Evolutionary conservation across 1,284 basidiomycete genomes (phyloP).

Genomic region (Ganoderma leucocontextum): DNA sequence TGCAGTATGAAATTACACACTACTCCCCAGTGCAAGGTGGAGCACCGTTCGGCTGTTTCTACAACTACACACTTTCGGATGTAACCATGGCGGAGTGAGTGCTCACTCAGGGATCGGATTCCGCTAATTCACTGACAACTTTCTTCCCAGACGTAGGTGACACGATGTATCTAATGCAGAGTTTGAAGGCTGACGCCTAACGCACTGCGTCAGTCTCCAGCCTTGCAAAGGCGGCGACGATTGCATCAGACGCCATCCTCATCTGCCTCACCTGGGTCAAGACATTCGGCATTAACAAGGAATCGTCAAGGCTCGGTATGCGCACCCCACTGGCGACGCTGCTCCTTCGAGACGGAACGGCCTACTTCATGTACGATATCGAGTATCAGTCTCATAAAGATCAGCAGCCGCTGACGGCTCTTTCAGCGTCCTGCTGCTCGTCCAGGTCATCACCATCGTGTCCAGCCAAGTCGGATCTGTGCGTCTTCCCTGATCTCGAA

Average conservation of each 20-base stretch:
- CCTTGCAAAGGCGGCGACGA: conserved; percentile 1
- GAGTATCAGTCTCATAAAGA: not conserved
- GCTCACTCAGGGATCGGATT: not conserved
- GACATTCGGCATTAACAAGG: conserved; percentile 9
- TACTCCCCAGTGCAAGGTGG: not conserved
- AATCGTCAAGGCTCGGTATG: not conserved
- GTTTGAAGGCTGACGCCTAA: not conserved
- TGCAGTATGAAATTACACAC: not conserved
- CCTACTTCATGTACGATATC: conserved; percentile 10
- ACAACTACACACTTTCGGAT: not conserved
- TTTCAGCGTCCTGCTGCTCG: not conserved
- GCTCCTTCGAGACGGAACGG: conserved; percentile 13
- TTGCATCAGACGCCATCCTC: conserved; percentile 13
- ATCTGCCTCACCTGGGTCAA: conserved; percentile 22
- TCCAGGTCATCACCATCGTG: conserved; percentile 6
- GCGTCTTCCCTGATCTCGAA: not conserved
- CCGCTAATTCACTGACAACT: not conserved
- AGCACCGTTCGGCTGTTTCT: not conserved
- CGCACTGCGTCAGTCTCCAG: not conserved
- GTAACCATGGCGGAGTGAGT: not conserved
- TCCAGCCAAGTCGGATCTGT: conserved; percentile 6
- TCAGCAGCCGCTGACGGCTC: not conserved
- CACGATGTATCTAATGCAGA: not conserved
- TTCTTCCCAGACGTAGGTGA: not conserved
- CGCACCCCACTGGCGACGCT: conserved; percentile 2